Evolutionary conservation across 768 basidiomycete species (phyloP).

Genomic region (Phylloporus sp.): DNA sequence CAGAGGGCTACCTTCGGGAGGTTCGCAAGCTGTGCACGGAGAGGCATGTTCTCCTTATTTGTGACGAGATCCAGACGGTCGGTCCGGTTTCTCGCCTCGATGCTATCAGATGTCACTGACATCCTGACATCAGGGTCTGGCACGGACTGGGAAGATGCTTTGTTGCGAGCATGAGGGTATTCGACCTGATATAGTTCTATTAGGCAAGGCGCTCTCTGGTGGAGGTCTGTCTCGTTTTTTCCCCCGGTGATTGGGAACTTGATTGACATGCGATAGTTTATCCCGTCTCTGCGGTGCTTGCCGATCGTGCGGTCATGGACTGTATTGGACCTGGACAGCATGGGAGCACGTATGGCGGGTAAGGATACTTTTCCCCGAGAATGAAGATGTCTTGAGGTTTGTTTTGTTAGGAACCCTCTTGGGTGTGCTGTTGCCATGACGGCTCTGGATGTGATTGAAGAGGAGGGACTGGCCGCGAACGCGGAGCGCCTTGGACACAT

Average conservation of each 20-base stretch:
- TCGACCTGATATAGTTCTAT: slow-evolving; percentile 85
- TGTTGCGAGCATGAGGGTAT: slow-evolving; percentile 83
- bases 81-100: slow-evolving; percentile 8
- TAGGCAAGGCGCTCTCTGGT: slow-evolving; percentile 96
- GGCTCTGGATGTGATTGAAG: slow-evolving; percentile 83
- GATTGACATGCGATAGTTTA: slow-evolving; percentile 54
- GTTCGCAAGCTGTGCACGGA: slow-evolving; percentile 83
- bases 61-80: slow-evolving; percentile 97
- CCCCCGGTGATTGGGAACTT: background rate
- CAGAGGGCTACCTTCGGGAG: slow-evolving; percentile 74
- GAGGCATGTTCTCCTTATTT: slow-evolving; percentile 92
- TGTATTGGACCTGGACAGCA: slow-evolving; percentile 95
- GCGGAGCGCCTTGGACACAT: slow-evolving; percentile 73
- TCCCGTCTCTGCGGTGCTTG: slow-evolving; percentile 92
- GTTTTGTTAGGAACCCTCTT: slow-evolving; percentile 68
- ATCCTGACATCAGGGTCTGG: slow-evolving; percentile 59
- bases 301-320: slow-evolving; percentile 88
- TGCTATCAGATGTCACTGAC: background rate
- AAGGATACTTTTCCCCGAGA: slow-evolving; percentile 9
- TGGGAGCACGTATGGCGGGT: slow-evolving; percentile 95
- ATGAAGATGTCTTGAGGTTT: background rate
- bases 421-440: slow-evolving; percentile 96
- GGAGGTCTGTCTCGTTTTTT: slow-evolving; percentile 54
- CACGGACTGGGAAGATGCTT: slow-evolving; percentile 91
- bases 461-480: slow-evolving; percentile 80